These are phyloP conservation scores for Kluyveromyces lactis DNA, from an alignment of 805 yeast species.

Conservation along the genomic window DNA sequence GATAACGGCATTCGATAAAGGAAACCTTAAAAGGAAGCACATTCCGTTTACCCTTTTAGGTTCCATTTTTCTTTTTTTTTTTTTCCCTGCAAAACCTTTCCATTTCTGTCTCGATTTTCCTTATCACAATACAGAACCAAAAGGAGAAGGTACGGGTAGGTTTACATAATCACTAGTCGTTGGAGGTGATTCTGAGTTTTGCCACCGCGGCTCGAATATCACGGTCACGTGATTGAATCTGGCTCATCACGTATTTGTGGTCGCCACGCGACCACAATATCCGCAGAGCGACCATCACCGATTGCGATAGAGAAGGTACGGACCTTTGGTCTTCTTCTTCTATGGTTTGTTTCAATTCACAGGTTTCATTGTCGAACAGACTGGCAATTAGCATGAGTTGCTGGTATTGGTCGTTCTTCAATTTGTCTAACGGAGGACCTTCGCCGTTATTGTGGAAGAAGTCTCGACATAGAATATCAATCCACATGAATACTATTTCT, in stretches of 20 bases:
- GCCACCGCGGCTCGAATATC: not conserved
- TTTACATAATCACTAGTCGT: not conserved
- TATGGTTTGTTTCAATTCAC: not conserved
- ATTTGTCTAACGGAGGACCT: constrained; percentile 62
- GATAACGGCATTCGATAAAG: too few species aligned
- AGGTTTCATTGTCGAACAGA: constrained; percentile 45
- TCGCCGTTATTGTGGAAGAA: constrained; percentile 77
- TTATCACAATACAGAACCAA: too few species aligned
- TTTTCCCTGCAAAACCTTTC: too few species aligned
- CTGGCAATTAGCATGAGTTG: constrained; percentile 54
- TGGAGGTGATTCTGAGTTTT: not conserved
- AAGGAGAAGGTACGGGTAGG: too few species aligned
- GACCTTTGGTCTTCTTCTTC: not conserved
- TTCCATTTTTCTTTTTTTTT: too few species aligned
- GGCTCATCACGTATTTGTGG: not conserved
- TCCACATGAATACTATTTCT: constrained; percentile 65
- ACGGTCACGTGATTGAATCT: not conserved
- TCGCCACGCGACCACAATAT: constrained; percentile 2
- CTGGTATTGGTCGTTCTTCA: constrained; percentile 59
- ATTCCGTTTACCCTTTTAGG: too few species aligned
- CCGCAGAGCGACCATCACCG: constrained; percentile 1
- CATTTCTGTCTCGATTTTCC: too few species aligned
- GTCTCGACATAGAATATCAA: constrained; percentile 52
- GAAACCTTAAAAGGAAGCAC: too few species aligned
- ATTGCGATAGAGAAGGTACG: too few species aligned